A percentile compares a stretch with the other conserved stretches of the same genome.
Conservation (phyloP, 106 monocot species). For the Acanthochlamys bracteata region DNA sequence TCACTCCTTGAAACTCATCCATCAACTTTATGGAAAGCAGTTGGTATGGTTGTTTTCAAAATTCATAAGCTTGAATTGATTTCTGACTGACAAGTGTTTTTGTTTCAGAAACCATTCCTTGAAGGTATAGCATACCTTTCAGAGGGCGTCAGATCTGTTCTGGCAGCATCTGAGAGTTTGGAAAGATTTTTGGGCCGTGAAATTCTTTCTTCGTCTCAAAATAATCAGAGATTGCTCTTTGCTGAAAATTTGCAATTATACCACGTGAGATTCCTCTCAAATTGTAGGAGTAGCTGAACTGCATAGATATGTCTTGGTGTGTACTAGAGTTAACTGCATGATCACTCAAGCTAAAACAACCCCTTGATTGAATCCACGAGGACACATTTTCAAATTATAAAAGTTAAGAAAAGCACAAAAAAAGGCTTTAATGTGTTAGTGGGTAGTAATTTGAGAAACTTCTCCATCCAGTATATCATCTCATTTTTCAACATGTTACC, state of each 20-base stretch:
- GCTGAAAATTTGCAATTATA: slow-evolving; percentile 35
- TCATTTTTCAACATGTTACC: too few species aligned
- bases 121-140: slow-evolving; percentile 31
- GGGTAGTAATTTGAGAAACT: too few species aligned
- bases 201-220: slow-evolving; percentile 21
- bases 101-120: slow-evolving; percentile 48
- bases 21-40: slow-evolving; percentile 48
- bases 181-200: slow-evolving; percentile 38
- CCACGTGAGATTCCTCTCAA: too few species aligned
- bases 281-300: slow-evolving; percentile 17
- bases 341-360: too few species aligned
- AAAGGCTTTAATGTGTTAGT: too few species aligned
- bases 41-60: slow-evolving; percentile 24
- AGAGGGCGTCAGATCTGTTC: slow-evolving; percentile 31
- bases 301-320: too few species aligned
- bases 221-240: slow-evolving; percentile 7
- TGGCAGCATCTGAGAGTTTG: slow-evolving; percentile 46
- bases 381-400: too few species aligned
- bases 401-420: too few species aligned
- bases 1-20: slow-evolving; percentile 35
- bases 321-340: too few species aligned
- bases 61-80: background rate
- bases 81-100: slow-evolving; percentile 3
- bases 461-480: too few species aligned
- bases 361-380: too few species aligned